Evolutionary conservation across 441 rosid genomes (phyloP), one percentile per base, ranked within the genome.

Genomic region (Populus trichocarpa): DNA sequence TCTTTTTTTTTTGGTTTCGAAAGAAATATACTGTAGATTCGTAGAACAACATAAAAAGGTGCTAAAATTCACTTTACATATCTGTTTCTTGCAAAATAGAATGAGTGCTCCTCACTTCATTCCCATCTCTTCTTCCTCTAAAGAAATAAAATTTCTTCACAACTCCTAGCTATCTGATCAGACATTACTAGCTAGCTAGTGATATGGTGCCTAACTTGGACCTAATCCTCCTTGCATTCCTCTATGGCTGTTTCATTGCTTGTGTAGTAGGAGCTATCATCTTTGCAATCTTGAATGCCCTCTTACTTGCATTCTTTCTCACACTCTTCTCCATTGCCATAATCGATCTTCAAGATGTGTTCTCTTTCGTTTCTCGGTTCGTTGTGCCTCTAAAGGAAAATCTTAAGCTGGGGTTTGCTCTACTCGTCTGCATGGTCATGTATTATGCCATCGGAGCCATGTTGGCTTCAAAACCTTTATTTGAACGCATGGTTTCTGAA

Each of bases 71-170:
- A 16, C n/a, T 53, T 5, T 22, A 53, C 11, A 9, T 22, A 38
- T 36, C 30, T 6, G 18, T 20, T 4, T 16, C 57, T 5, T 18
- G 1, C 35, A 63, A 66, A 38, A 73, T 20, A 18, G 82, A 79
- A 57, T 79, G 84, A 81, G 88, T 88, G 89, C 83, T 74, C 3
- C 38, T 82, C 88, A 85, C 91, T 85, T 82, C 85, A 87, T 85
- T 79, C 89, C 77, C 5, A n/a, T 77, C 40, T 69, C 71, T 69
- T 71, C 72, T 38, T 71, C 76, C n/a, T 16, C 36, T 23, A 4
- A 1, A 8, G 8, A 2, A 66, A 13, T 14, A 16, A 66, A 66
- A 3, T 22, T 30, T 66, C 69, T 66, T 11, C 30, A 23, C 69
- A 10, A 16, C n/a, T 53, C 61, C 61, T 6, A 18, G 22, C 61